Conservation (phyloP, 345 rosid species). For the Eucalyptus virginea region DNA sequence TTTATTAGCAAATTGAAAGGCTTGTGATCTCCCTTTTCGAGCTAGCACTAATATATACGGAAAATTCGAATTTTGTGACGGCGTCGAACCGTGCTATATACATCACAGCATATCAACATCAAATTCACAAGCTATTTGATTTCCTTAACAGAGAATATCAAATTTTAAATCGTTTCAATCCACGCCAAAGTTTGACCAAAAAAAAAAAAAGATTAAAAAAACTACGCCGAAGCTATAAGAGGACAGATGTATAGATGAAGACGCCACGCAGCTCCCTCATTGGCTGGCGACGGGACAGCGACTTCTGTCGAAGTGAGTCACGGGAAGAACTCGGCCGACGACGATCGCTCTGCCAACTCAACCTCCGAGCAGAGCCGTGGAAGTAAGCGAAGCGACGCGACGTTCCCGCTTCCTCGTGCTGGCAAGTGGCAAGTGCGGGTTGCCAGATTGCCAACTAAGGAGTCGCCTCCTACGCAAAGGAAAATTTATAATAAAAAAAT, state of each 20-base stretch:
- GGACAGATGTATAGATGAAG: not conserved
- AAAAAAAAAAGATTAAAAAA: fast-evolving
- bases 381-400: not conserved
- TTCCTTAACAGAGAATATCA: not conserved
- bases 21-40: not conserved
- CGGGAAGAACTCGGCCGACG: not conserved
- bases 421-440: not conserved
- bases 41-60: not conserved
- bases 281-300: not conserved
- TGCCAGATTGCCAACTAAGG: not conserved
- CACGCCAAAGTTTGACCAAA: not conserved
- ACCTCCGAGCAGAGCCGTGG: not conserved
- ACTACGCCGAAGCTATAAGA: not conserved
- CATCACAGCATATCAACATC: too few species aligned
- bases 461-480: not conserved
- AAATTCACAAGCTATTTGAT: too few species aligned
- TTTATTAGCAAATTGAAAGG: not conserved
- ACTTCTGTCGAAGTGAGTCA: not conserved
- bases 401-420: too few species aligned
- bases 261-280: not conserved
- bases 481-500: not conserved
- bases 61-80: not conserved
- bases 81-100: too few species aligned
- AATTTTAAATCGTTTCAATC: not conserved
- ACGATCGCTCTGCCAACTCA: not conserved